Percentiles rank a stretch among this genome's conserved stretches.
These are phyloP conservation scores for Parmelia sp. DNA, from an alignment of 495 filamentous ascomycete genomes.

Conservation along the genomic window DNA sequence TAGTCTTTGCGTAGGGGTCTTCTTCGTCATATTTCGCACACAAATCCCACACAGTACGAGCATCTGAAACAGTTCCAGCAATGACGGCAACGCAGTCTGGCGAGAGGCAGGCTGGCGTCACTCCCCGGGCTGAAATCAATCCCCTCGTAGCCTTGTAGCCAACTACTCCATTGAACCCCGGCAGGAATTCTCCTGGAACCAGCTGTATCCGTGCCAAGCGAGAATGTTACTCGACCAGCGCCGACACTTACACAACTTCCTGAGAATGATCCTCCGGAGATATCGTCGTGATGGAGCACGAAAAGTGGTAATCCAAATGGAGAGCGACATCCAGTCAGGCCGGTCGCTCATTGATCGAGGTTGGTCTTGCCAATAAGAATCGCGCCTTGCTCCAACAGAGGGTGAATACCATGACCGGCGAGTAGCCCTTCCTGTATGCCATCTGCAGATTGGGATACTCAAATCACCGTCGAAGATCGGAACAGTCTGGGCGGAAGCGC, in stretches of 20 bases:
- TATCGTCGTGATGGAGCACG: slow-evolving; percentile 48
- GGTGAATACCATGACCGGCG: slow-evolving; percentile 38
- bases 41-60: slow-evolving; percentile 49
- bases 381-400: slow-evolving; percentile 42
- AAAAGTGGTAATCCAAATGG: slow-evolving; percentile 53
- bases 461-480: slow-evolving; percentile 39
- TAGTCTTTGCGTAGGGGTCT: slow-evolving; percentile 51
- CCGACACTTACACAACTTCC: slow-evolving; percentile 54
- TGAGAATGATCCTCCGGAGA: slow-evolving; percentile 59
- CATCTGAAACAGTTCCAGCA: slow-evolving; percentile 46
- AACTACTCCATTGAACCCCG: slow-evolving; percentile 57
- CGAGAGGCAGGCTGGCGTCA: slow-evolving; percentile 55
- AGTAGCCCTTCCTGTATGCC: slow-evolving; percentile 38
- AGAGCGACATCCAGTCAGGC: slow-evolving; percentile 54
- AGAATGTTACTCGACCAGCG: slow-evolving; percentile 53
- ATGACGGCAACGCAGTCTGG: slow-evolving; percentile 58
- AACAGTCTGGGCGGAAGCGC: slow-evolving; percentile 32
- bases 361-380: slow-evolving; percentile 62
- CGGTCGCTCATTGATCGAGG: slow-evolving; percentile 63
- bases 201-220: slow-evolving; percentile 61
- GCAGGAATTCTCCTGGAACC: slow-evolving; percentile 58
- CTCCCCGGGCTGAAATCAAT: slow-evolving; percentile 50
- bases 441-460: slow-evolving; percentile 32
- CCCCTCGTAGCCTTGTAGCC: slow-evolving; percentile 65
- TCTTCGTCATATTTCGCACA: slow-evolving; percentile 46